A percentile compares a stretch with the other conserved stretches of the same genome.
These are phyloP conservation scores for Diaporthe sp. DNA, from an alignment of 2,329 filamentous ascomycete genomes.

Conservation along the genomic window DNA sequence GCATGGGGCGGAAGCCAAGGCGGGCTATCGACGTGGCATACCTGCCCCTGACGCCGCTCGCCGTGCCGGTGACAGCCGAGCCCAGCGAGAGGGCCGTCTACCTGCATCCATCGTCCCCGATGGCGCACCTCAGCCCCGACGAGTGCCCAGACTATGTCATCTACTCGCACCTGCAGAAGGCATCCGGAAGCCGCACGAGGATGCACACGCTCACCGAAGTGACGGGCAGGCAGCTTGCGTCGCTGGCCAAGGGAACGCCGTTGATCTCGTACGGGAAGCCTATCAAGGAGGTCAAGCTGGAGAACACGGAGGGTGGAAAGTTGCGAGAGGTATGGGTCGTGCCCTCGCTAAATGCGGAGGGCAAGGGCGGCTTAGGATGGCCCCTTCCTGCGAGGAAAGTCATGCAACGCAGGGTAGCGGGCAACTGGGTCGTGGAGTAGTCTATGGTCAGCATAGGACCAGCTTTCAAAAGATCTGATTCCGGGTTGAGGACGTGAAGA, in stretches of 20 bases:
- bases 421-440: conserved; percentile 79
- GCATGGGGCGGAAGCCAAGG: conserved; percentile 76
- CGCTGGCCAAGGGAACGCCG: conserved; percentile 86
- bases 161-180: conserved; percentile 86
- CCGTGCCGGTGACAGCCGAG: conserved; percentile 56
- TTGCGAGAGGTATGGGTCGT: conserved; percentile 86
- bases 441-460: neutral
- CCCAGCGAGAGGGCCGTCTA: conserved; percentile 79
- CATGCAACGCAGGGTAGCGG: conserved; percentile 79
- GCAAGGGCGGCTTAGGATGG: conserved; percentile 80
- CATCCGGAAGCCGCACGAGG: conserved; percentile 73
- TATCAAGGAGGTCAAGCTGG: conserved; percentile 80
- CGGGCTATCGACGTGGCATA: conserved; percentile 96
- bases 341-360: conserved; percentile 80
- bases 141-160: conserved; percentile 91
- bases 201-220: conserved; percentile 91
- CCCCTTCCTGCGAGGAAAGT: conserved; percentile 89
- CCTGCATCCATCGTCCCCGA: conserved; percentile 86
- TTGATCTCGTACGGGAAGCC: conserved; percentile 90
- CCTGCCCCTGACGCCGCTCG: conserved; percentile 82
- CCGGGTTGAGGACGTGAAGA: neutral
- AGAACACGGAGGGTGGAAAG: conserved; percentile 52
- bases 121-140: conserved; percentile 76
- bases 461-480: neutral
- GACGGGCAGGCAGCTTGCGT: conserved; percentile 80